Evolutionary conservation across 768 basidiomycete species (phyloP).

Genomic region (Suillus hirtellus): DNA sequence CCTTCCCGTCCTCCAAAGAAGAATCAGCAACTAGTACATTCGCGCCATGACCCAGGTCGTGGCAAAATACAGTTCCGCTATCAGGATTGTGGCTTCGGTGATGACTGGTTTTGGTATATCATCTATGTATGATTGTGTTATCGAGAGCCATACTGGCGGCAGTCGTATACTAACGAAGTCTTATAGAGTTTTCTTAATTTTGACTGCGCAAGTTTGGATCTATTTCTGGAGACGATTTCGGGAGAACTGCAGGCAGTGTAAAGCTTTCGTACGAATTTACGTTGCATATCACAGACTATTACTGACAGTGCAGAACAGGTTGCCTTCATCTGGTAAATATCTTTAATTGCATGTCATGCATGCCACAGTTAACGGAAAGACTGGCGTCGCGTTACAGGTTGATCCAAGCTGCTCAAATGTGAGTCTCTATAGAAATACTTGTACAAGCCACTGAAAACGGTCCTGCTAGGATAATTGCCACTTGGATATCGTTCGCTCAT

Average conservation of each 20-base stretch:
- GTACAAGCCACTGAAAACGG: not conserved
- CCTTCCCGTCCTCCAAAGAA: not conserved
- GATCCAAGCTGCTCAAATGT: not conserved
- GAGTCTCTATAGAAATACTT: not conserved
- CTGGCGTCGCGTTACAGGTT: not conserved
- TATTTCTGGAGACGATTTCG: not conserved
- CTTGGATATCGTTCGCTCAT: not conserved
- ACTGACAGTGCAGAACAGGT: not conserved
- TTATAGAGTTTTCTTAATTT: not conserved
- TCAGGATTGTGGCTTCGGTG: not conserved
- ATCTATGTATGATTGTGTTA: not conserved
- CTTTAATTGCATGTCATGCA: not conserved
- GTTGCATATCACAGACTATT: not conserved
- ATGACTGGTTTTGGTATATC: conserved; percentile 8
- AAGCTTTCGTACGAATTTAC: not conserved
- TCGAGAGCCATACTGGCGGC: not conserved
- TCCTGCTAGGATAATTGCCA: not conserved
- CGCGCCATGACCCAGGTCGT: not conserved
- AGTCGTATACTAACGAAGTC: not conserved
- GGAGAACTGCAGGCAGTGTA: not conserved
- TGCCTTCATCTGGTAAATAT: conserved; percentile 2
- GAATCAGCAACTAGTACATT: not conserved
- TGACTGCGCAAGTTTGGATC: conserved; percentile 3
- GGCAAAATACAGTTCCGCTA: not conserved
- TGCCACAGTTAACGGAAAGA: not conserved